Base-by-base conservation (phyloP, 1,284 basidiomycete genomes). In the Tausonia pullulans region DNA sequence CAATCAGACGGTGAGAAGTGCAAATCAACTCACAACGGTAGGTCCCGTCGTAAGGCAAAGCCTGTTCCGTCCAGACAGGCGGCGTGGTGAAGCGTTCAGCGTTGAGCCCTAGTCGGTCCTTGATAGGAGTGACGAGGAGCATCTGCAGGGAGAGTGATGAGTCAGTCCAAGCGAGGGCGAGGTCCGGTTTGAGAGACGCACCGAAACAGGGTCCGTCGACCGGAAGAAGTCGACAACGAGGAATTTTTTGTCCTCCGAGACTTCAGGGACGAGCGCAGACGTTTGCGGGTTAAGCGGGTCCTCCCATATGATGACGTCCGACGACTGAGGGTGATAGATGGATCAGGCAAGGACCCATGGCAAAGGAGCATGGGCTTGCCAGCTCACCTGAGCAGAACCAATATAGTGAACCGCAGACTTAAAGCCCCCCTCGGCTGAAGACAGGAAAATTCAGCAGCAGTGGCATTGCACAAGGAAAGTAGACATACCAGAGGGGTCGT, bases 191-290 rank as follows among this genome's bases (percentile, higher is more conserved):
- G 14, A 54, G 8, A 27, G 52, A 27, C 27, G 60, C 27, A 48
- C 9, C 51, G 60, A 55, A 48, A 62, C 61, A 1, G 60, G 60
- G 5, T 66, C 65, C 2, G 65, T 66, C 27, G 54, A 58, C 8
- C 58, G 39, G 41, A 62, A 66, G 14, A 66, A 16, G 51, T 55
- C 56, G 6, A 60, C 9, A 40, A 66, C 52, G 45, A 66, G 49
- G 16, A 43, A 53, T 10, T 57, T 61, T 39, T 57, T 45, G 52
- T 66, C 61, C 7, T 50, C 51, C 6, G 65, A 58, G 10, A 66
- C 51, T 41, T 45, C 16, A 8, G 65, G 65, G 43, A 66, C 9
- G 44, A 61, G 54, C 3, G 45, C 61, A 7, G 54, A 62, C 27
- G 44, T 40, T 16, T 64, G 58, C 8, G 63, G 63, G 46, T 60